Percentiles rank a stretch among this genome's conserved stretches.
Evolutionary conservation across 2,329 filamentous ascomycete species (phyloP).

Genomic region (Cylindrodendrum hubeiense): DNA sequence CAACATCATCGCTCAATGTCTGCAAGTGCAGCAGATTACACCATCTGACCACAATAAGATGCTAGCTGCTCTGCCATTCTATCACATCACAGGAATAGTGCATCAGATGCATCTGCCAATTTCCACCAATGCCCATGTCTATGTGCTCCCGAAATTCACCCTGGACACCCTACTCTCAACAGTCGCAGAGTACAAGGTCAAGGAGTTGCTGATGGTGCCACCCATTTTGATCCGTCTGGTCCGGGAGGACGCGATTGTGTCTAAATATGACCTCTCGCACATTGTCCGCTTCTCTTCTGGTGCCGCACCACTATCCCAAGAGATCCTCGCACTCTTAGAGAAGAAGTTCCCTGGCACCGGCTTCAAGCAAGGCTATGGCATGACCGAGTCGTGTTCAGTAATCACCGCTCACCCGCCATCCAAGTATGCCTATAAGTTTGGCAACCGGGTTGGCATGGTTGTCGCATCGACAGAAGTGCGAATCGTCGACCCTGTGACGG

Average conservation of each 20-base stretch:
- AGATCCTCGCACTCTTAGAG: constrained; percentile 68
- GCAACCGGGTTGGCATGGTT: constrained; percentile 66
- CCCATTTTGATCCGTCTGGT: constrained; percentile 73
- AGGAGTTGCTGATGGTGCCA: constrained; percentile 69
- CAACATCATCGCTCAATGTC: constrained; percentile 65
- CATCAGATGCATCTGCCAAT: constrained; percentile 74
- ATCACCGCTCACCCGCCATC: constrained; percentile 71
- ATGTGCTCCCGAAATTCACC: constrained; percentile 74
- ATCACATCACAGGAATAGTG: constrained; percentile 74
- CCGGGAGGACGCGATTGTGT: constrained; percentile 62
- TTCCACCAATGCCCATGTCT: constrained; percentile 71
- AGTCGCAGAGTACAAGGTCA: constrained; percentile 64
- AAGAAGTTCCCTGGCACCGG: constrained; percentile 69
- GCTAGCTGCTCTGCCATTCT: constrained; percentile 70
- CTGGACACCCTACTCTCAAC: constrained; percentile 69
- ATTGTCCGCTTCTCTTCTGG: constrained; percentile 70
- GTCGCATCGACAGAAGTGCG: constrained; percentile 71
- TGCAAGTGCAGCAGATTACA: constrained; percentile 68
- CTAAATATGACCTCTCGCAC: constrained; percentile 67
- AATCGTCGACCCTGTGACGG: constrained; percentile 66
- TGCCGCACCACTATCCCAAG: constrained; percentile 68
- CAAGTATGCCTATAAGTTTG: constrained; percentile 69
- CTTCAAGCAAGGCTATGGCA: constrained; percentile 76
- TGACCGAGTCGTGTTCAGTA: constrained; percentile 75
- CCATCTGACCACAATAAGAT: constrained; percentile 61